Conservation (phyloP, 352 stramenopile genomes). For the Blastocystis sp. region DNA sequence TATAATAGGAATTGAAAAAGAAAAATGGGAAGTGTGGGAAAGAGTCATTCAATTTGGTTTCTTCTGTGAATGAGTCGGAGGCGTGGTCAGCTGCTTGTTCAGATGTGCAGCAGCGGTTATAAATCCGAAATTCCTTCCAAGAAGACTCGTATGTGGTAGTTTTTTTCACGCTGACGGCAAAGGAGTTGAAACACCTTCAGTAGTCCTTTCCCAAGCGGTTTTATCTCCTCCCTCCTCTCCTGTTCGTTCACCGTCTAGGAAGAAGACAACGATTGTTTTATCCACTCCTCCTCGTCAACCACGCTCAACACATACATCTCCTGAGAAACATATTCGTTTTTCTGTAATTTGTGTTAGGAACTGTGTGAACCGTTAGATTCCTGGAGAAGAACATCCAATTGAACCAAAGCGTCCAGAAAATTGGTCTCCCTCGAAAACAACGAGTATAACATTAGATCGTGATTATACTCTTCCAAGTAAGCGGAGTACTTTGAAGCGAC, state of each 20-base stretch:
- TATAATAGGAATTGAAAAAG: too few relatives aligned
- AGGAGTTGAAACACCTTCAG: neutral
- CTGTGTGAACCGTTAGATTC: neutral
- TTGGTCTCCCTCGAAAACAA: neutral
- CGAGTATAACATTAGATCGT: constrained; percentile 15
- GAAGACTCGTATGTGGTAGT: neutral
- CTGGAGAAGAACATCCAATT: neutral
- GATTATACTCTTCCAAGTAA: constrained; percentile 25
- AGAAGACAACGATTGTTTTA: neutral
- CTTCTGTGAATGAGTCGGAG: neutral
- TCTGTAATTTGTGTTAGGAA: neutral
- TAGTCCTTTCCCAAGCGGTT: neutral
- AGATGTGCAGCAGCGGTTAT: neutral
- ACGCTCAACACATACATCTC: neutral
- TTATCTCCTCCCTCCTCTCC: neutral
- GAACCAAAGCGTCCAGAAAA: neutral
- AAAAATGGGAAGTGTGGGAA: too few relatives aligned
- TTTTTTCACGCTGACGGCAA: neutral
- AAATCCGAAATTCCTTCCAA: neutral
- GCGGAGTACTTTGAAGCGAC: neutral
- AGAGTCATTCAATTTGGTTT: too few relatives aligned
- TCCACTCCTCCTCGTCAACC: neutral
- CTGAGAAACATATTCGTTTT: neutral
- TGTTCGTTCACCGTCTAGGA: neutral
- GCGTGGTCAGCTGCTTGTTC: neutral